phyloP scores from a whole-genome alignment of 2,329 filamentous ascomycete genomes.

The Aspergillus fischeri region DNA sequence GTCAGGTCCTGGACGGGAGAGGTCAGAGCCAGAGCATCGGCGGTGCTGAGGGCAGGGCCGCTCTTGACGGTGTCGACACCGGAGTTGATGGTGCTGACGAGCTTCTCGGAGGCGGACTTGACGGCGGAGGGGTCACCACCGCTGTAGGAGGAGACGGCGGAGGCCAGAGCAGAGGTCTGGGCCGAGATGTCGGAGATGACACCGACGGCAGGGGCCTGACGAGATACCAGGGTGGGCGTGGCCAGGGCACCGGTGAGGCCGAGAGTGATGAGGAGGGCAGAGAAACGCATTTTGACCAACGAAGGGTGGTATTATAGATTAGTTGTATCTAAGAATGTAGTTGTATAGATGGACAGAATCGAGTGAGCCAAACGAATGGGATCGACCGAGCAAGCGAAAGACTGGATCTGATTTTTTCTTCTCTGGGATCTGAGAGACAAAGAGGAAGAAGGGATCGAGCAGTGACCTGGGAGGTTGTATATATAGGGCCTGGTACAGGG shows the following conservation, averaged over 20 bases:
- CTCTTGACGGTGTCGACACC: slow-evolving; percentile 23
- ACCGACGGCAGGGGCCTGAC: slow-evolving; percentile 13
- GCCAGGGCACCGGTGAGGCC: slow-evolving; percentile 20
- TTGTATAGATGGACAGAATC: background rate
- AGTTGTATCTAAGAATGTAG: background rate
- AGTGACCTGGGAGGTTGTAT: slow-evolving; percentile 2
- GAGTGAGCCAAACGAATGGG: slow-evolving; percentile 15
- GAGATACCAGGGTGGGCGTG: slow-evolving; percentile 17
- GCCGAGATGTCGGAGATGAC: slow-evolving; percentile 18
- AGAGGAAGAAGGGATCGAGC: background rate
- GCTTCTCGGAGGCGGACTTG: slow-evolving; percentile 17
- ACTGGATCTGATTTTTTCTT: slow-evolving; percentile 13
- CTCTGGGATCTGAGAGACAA: background rate
- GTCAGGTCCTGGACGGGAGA: slow-evolving; percentile 6
- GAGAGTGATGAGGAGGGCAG: slow-evolving; percentile 18
- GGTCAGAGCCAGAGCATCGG: slow-evolving; percentile 26
- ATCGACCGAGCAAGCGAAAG: slow-evolving; percentile 7
- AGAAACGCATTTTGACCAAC: slow-evolving; percentile 22
- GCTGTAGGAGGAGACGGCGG: slow-evolving; percentile 21
- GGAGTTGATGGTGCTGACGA: slow-evolving; percentile 23
- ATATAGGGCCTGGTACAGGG: slow-evolving; percentile 8
- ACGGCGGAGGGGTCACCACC: slow-evolving; percentile 19
- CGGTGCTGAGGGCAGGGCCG: slow-evolving; percentile 17
- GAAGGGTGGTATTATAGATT: slow-evolving; percentile 9
- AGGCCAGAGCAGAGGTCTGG: slow-evolving; percentile 18